Base-by-base conservation (phyloP, 202 grass and related monocot species). In the Carex sylvatica region DNA sequence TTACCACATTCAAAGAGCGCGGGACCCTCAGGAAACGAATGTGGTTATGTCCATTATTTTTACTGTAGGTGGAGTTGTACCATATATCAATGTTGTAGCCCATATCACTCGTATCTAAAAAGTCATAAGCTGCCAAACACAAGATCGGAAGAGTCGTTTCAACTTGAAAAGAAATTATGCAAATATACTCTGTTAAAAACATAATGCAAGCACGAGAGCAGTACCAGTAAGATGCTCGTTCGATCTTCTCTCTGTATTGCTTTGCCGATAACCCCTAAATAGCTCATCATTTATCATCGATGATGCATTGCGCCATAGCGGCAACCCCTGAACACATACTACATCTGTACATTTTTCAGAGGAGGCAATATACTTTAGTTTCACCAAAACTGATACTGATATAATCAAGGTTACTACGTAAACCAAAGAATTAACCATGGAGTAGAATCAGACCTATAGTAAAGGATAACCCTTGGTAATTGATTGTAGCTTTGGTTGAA, bases 41-140 rank as follows among this genome's bases (percentile, higher is more conserved):
- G 87, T 53, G 20, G 36, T 40, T 40, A 90, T 64, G 87, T 90
- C 36, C 36, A 40, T 40, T 40, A 81, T 90, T 80, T 79, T 95
- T 95, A 61, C 75, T 98, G 84, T 90, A 98, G 16, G 92, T 95
- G 65, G 95, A 95, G 88, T 98, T 95, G 89, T 93, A 98, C 92
- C 90, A 93, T 88, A 98, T 88, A 80, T 87, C 94, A 52, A 98
- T 61, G 53, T 91, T 88, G 70, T 95, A 89, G 53, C 77, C 78
- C n/a, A 84, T 88, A 56, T 30, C 88, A 79, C 85, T 90, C 18
- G 95, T 91, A 84, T 89, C 86, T 56, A 91, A 64, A 69, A 98
- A 95, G 47, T 98, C 89, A 84, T 91, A 95, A 79, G 90, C 95
- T 98, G 72, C 65, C 84, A 54, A 86, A 40, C 12, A 85, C 52